Conservation (phyloP, 1,284 basidiomycete genomes). For the Cryptococcus deneoformans region DNA sequence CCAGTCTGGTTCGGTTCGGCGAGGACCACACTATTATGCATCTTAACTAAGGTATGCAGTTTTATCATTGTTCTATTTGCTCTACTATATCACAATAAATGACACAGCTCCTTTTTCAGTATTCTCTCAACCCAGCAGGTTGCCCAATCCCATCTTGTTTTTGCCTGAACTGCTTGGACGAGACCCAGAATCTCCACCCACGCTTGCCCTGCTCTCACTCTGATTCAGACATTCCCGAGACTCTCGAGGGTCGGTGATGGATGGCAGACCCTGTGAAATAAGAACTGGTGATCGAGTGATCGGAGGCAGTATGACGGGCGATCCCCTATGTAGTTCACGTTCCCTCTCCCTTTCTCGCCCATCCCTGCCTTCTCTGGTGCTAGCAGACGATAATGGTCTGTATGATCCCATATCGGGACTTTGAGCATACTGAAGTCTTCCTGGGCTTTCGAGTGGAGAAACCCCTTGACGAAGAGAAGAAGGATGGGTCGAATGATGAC, state of each 20-base stretch:
- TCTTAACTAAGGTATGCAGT: no score
- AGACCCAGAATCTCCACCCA: not conserved
- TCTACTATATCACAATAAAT: no score
- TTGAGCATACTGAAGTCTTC: not conserved
- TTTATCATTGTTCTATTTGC: no score
- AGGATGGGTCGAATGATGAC: not conserved
- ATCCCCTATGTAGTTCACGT: not conserved
- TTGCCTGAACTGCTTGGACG: conserved; percentile 3
- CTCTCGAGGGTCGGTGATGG: not conserved
- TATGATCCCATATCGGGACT: not conserved
- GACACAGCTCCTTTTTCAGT: no score
- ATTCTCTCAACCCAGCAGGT: conserved; percentile 23
- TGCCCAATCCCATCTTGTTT: conserved; percentile 33
- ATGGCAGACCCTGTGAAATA: not conserved
- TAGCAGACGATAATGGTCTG: not conserved
- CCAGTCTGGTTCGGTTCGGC: no score
- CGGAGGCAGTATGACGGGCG: not conserved
- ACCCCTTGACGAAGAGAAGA: not conserved
- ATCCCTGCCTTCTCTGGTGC: conserved; percentile 1
- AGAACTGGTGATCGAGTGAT: not conserved
- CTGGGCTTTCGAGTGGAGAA: not conserved
- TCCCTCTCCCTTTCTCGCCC: conserved; percentile 5
- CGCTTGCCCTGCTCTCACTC: not conserved
- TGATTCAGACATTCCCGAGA: not conserved
- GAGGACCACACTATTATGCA: no score